A percentile compares a stretch with the other conserved stretches of the same genome.
Conservation (phyloP, 176 grass and related monocot genomes). For the bread wheat (Triticum aestivum) region IWGSC_CS_RefSeq_v2.1 NC_057797.1:699739246-699739745, state of each 20-base stretch:
- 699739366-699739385: too few species aligned
- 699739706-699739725: constrained; percentile 13
- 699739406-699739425: neutral
- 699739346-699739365: too few species aligned
- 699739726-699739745: constrained; percentile 42
- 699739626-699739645: neutral
- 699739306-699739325: neutral
- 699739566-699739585: neutral
- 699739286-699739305: neutral
- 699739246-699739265: neutral
- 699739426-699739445: neutral
- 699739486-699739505: neutral
- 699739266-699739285: neutral
- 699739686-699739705: constrained; percentile 24
- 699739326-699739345: neutral
- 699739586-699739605: neutral
- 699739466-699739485: constrained; percentile 25
- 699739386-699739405: constrained; percentile 22
- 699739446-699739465: too few species aligned
- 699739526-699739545: too few species aligned
- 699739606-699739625: neutral
- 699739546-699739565: neutral
- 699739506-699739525: neutral
- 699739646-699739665: neutral
- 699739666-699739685: too few species aligned